Evolutionary conservation across 768 basidiomycete species (phyloP).

Genomic region (Lactarius hengduanensis): DNA sequence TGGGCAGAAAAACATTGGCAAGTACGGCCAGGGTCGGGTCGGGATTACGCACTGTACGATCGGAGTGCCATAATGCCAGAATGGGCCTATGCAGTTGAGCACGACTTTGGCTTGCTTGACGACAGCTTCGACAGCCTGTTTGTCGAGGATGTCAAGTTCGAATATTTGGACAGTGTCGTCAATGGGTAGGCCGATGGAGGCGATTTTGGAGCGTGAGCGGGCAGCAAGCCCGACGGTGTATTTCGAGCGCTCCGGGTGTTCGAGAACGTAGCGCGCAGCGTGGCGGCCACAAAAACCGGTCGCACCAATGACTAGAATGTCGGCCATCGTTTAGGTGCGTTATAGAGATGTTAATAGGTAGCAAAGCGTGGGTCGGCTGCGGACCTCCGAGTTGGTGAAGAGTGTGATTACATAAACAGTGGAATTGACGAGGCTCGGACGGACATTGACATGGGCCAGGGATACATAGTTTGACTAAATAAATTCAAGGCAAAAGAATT

Average conservation of each 20-base stretch:
- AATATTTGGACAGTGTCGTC: constrained; percentile 40
- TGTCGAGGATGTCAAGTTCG: constrained; percentile 59
- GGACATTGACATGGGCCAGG: not conserved
- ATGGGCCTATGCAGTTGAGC: constrained; percentile 78
- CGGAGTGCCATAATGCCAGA: constrained; percentile 65
- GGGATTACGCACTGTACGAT: constrained; percentile 56
- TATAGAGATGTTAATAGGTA: no score
- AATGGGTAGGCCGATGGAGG: constrained; percentile 14
- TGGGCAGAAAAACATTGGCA: not conserved
- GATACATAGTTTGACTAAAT: constrained; percentile 17
- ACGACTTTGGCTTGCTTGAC: constrained; percentile 64
- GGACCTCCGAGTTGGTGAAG: not conserved
- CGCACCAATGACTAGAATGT: constrained; percentile 29
- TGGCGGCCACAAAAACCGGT: constrained; percentile 30
- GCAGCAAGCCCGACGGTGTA: constrained; percentile 24
- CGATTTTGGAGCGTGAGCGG: constrained; percentile 24
- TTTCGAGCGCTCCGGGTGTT: constrained; percentile 24
- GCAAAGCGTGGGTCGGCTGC: not conserved
- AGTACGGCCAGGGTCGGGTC: no score
- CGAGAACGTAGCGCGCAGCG: constrained; percentile 25
- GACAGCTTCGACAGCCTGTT: constrained; percentile 51
- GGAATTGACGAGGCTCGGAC: not conserved
- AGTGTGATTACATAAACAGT: constrained; percentile 2
- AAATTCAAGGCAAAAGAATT: constrained; percentile 5
- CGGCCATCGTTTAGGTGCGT: constrained; percentile 15